These are phyloP conservation scores for Aspergillus intermedius DNA, from an alignment of 2,329 filamentous ascomycete species.

Conservation along the genomic window DNA sequence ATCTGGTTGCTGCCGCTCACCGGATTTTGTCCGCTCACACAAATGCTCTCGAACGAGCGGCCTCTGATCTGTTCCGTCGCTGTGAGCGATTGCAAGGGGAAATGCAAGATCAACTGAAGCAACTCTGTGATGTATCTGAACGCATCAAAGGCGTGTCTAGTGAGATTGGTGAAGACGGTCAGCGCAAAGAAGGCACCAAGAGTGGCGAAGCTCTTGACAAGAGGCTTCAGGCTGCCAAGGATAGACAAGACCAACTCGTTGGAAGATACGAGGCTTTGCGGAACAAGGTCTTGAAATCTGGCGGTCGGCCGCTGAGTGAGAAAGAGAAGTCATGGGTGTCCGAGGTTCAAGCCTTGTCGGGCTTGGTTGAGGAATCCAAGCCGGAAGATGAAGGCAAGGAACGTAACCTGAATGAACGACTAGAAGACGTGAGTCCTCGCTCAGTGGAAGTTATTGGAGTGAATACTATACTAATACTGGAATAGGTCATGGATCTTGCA, in stretches of 20 bases:
- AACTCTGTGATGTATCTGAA: constrained; percentile 40
- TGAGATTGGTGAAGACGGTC: constrained; percentile 32
- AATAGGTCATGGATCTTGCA: constrained; percentile 36
- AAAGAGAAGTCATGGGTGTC: constrained; percentile 41
- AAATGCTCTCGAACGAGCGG: constrained; percentile 40
- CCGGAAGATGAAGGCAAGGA: constrained; percentile 17
- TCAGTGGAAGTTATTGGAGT: background rate
- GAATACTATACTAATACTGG: constrained; percentile 9
- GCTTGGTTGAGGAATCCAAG: constrained; percentile 25
- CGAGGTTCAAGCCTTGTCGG: constrained; percentile 37
- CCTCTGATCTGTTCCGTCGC: constrained; percentile 47
- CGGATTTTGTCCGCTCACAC: constrained; percentile 43
- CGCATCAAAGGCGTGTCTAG: constrained; percentile 38
- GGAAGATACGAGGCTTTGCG: constrained; percentile 40
- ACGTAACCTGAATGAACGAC: constrained; percentile 26
- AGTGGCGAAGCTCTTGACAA: constrained; percentile 31
- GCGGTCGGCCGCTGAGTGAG: constrained; percentile 40
- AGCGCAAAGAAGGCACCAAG: constrained; percentile 24
- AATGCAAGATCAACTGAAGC: constrained; percentile 42
- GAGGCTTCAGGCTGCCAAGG: constrained; percentile 35
- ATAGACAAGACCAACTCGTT: constrained; percentile 35
- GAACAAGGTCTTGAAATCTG: constrained; percentile 36
- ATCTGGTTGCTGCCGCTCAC: constrained; percentile 43
- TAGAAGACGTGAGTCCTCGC: constrained; percentile 32
- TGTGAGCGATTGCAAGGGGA: constrained; percentile 44